Evolutionary conservation across 371 early-diverging fungal species (phyloP).

Genomic region (Mucor velutinosus): DNA sequence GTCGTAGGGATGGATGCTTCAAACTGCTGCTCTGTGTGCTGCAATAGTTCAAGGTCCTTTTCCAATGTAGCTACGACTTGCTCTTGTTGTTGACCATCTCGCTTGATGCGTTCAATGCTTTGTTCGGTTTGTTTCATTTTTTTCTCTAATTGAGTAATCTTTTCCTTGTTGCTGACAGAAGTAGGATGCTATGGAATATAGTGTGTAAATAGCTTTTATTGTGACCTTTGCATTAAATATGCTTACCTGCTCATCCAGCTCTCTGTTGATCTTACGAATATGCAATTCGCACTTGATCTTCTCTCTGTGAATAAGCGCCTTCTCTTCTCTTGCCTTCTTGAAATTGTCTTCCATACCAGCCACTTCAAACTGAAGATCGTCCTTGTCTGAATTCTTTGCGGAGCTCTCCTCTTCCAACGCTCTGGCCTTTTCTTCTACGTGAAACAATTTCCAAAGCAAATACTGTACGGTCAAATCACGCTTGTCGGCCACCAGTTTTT

Average conservation of each 20-base stretch:
- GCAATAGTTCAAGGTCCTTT: slow-evolving; percentile 25
- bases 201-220: not conserved
- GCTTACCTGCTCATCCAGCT: slow-evolving; percentile 61
- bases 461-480: slow-evolving; percentile 65
- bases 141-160: slow-evolving; percentile 66
- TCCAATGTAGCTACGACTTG: slow-evolving; percentile 22
- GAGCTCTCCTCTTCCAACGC: slow-evolving; percentile 52
- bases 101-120: slow-evolving; percentile 55
- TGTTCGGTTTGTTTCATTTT: slow-evolving; percentile 66
- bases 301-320: slow-evolving; percentile 80
- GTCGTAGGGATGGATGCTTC: slow-evolving; percentile 13
- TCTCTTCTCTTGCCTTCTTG: slow-evolving; percentile 67
- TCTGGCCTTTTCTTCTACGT: slow-evolving; percentile 68
- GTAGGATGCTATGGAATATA: slow-evolving; percentile 45
- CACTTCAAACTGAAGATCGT: slow-evolving; percentile 37
- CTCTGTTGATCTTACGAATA: slow-evolving; percentile 66
- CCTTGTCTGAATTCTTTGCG: slow-evolving; percentile 34
- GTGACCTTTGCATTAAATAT: not conserved
- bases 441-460: slow-evolving; percentile 89
- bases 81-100: slow-evolving; percentile 60
- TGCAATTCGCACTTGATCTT: slow-evolving; percentile 69
- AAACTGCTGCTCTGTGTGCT: slow-evolving; percentile 5
- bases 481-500: slow-evolving; percentile 62
- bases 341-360: slow-evolving; percentile 53
- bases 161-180: slow-evolving; percentile 72